A percentile compares a stretch with the other conserved stretches of the same genome.
These are phyloP conservation scores for Fistulifera pelliculosa DNA, from an alignment of 108 stramenopile genomes.

Conservation along the genomic window DNA sequence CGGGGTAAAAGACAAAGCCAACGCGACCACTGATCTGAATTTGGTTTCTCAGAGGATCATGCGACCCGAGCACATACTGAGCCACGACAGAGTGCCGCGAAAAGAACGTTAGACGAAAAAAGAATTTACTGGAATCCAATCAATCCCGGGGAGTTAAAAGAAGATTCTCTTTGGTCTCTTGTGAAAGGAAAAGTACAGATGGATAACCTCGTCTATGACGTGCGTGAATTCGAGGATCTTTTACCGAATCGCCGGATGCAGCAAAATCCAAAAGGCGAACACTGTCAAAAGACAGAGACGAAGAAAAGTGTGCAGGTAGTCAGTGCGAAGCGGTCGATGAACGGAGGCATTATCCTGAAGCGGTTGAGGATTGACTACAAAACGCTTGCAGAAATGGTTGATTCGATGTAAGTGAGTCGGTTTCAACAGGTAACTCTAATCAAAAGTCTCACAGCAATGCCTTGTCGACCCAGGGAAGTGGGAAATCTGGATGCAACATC, in stretches of 20 bases:
- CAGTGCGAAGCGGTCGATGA: constrained; percentile 86
- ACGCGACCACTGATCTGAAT: no score
- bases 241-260: constrained; percentile 71
- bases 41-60: constrained; percentile 34
- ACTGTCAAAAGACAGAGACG: no score
- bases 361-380: constrained; percentile 63
- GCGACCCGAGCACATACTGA: constrained; percentile 26
- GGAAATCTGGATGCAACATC: constrained; percentile 67
- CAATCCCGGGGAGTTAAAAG: constrained; percentile 60
- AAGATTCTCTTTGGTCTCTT: constrained; percentile 81
- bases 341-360: constrained; percentile 83
- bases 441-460: not conserved
- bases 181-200: constrained; percentile 56
- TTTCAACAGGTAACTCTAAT: no score
- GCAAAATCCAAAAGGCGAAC: constrained; percentile 41
- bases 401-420: constrained; percentile 59
- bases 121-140: constrained; percentile 90
- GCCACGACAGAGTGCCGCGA: constrained; percentile 12
- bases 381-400: constrained; percentile 53
- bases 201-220: constrained; percentile 63
- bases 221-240: constrained; percentile 81
- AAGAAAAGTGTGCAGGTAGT: constrained; percentile 84
- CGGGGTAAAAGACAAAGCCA: no score
- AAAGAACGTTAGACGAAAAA: constrained; percentile 76
- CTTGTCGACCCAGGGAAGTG: constrained; percentile 32